phyloP scores from a whole-genome alignment of 1,284 basidiomycete genomes.

The Rhodotorula mucilaginosa region DNA sequence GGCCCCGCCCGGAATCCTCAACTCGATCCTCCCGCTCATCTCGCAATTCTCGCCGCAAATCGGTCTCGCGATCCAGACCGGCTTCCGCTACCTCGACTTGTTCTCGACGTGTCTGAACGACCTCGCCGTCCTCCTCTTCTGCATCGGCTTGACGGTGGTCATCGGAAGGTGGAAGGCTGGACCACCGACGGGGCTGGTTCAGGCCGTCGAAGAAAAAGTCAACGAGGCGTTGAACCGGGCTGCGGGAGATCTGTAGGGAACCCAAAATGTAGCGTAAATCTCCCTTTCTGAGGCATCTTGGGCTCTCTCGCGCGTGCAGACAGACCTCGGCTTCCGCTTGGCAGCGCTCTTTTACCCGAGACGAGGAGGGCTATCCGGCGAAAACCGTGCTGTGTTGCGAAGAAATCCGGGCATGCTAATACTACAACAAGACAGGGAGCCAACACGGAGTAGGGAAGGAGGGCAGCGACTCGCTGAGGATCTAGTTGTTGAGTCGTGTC shows the following conservation, averaged over 20 bases:
- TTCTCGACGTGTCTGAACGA: slow-evolving; percentile 37
- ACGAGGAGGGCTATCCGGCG: too few species aligned
- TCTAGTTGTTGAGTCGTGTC: slow-evolving; percentile 38
- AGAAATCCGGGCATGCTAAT: not conserved
- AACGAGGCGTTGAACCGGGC: slow-evolving; percentile 16
- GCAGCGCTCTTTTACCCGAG: not conserved
- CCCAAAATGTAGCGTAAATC: too few species aligned
- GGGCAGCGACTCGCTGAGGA: not conserved
- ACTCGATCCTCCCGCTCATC: slow-evolving; percentile 35
- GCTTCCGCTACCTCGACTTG: slow-evolving; percentile 31
- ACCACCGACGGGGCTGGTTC: not conserved
- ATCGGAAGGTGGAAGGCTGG: slow-evolving; percentile 25
- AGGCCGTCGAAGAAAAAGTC: slow-evolving; percentile 9
- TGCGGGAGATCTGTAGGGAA: slow-evolving; percentile 14
- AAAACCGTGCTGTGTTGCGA: too few species aligned
- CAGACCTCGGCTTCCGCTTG: not conserved
- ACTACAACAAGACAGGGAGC: not conserved
- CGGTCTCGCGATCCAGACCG: slow-evolving; percentile 31
- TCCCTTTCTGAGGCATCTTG: not conserved
- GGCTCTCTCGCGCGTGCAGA: not conserved
- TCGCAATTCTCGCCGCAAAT: slow-evolving; percentile 39
- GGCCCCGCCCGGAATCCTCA: slow-evolving; percentile 30
- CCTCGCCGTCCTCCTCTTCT: slow-evolving; percentile 38
- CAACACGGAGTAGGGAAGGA: too few species aligned
- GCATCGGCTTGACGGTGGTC: slow-evolving; percentile 28